Base-by-base conservation (phyloP, 2,329 filamentous ascomycete genomes). In the Reticulascus tulasneorum region DNA sequence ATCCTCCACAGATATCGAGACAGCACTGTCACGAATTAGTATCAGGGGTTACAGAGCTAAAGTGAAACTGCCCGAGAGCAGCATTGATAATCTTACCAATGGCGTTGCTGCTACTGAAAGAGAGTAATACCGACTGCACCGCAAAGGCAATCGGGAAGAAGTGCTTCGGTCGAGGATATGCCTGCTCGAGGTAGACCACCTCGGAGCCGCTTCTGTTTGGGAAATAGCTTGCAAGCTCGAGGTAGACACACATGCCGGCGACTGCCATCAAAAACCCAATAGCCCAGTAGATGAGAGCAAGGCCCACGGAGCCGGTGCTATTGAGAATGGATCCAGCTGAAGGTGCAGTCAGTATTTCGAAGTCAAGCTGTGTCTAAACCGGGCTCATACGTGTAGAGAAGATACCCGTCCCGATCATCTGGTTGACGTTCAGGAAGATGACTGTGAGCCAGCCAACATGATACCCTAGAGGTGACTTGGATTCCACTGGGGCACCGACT, bases 141-240 rank as follows among this genome's bases (percentile, higher is more conserved):
- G 81, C 81, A 50, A 81, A 85, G 0, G 77, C 66, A 0, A 76
- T 75, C 0, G 80, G 78, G 31, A 85, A 76, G 41, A 85, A 69
- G 50, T 77, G 81, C 36, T 67, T 72, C 0, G 81, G 82, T 2
- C 77, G 67, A 1, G 79, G 79, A 44, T 73, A 86, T 0, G 78
- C 75, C 49, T 85, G 81, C 46, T 85, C 81, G 0, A 85, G 66
- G 46, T 83, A 85, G 0, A 82, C 80, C 0, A 82, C 79, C 47
- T 85, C 78, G 0, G 73, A 71, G 0, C 80, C 81, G 3, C 75
- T 82, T 7, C 81, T 73, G 49, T 74, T 83, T 1, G 80, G 79
- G 40, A 84, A 85, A 43, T 79, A 84, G 1, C 75, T 67, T 0
- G 78, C 71, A 11, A 75, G 73, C 48, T 85, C 81, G 8, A 84